These are phyloP conservation scores for Aspergillus udagawae DNA, from an alignment of 2,329 filamentous ascomycete species.

Conservation along the genomic window DNA sequence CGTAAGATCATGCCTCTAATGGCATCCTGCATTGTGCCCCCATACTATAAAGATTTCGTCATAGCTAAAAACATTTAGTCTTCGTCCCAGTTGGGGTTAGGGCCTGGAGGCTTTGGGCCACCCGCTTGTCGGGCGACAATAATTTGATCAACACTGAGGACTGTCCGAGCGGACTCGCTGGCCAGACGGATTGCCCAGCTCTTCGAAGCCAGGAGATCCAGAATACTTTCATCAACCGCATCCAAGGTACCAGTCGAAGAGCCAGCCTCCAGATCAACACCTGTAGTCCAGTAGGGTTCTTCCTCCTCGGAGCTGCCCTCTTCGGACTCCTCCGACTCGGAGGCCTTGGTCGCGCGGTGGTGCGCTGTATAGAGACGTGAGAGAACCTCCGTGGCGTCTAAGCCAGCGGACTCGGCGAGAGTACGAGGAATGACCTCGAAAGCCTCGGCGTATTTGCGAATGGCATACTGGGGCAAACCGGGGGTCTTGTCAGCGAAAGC, in stretches of 20 bases:
- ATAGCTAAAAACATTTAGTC: conserved; percentile 42
- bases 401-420: conserved; percentile 87
- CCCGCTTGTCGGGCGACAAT: conserved; percentile 97
- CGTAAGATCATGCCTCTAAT: conserved; percentile 32
- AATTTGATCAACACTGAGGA: conserved; percentile 96
- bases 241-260: conserved; percentile 78
- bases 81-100: conserved; percentile 76
- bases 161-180: conserved; percentile 88
- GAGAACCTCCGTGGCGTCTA: conserved; percentile 95
- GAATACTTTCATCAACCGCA: conserved; percentile 79
- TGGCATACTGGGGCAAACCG: conserved; percentile 90
- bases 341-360: conserved; percentile 47
- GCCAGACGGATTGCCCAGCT: conserved; percentile 96
- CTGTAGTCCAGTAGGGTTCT: conserved; percentile 81
- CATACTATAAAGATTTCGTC: conserved; percentile 7
- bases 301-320: conserved; percentile 50
- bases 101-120: conserved; percentile 92
- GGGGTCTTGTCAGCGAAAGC: conserved; percentile 88
- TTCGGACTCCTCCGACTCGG: conserved; percentile 24
- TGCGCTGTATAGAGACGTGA: conserved; percentile 91
- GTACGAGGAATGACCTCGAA: conserved; percentile 96
- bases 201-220: conserved; percentile 89
- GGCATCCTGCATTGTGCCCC: conserved; percentile 12
- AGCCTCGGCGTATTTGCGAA: conserved; percentile 94
- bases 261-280: conserved; percentile 89